A percentile compares a stretch with the other conserved stretches of the same genome.
Evolutionary conservation across 2,329 filamentous ascomycete species (phyloP).

Genomic region (Pyrenophora tritici-repentis): DNA sequence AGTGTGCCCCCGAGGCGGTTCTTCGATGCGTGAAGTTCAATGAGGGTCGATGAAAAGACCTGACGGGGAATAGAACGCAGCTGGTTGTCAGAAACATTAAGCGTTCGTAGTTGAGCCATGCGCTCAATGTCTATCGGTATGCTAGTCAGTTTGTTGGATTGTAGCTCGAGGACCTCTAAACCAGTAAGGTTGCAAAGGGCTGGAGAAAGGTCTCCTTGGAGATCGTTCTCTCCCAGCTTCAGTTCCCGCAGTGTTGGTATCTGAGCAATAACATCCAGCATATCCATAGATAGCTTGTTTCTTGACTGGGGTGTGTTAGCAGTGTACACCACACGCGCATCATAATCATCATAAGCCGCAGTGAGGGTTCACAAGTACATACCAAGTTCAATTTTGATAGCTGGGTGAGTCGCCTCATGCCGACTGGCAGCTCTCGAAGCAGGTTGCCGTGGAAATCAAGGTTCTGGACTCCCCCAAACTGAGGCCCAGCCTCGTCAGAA

Average conservation of each 20-base stretch:
- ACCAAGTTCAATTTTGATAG: constrained; percentile 84
- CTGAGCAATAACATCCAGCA: constrained; percentile 74
- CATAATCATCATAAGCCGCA: neutral
- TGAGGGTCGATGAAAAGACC: constrained; percentile 67
- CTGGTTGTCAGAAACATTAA: constrained; percentile 82
- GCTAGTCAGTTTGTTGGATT: constrained; percentile 75
- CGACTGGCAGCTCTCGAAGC: constrained; percentile 72
- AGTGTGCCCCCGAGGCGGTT: constrained; percentile 77
- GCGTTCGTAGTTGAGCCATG: constrained; percentile 70
- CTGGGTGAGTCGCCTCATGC: constrained; percentile 72
- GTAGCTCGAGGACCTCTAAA: constrained; percentile 81
- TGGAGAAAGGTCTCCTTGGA: constrained; percentile 57
- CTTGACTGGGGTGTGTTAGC: constrained; percentile 63
- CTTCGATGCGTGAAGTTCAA: constrained; percentile 74
- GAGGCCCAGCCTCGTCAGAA: constrained; percentile 69
- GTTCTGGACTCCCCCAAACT: constrained; percentile 80
- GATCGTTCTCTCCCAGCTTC: constrained; percentile 64
- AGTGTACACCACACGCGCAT: neutral
- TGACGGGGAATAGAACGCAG: constrained; percentile 74
- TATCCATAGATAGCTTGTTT: constrained; percentile 76
- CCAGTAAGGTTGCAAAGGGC: constrained; percentile 67
- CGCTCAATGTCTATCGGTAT: constrained; percentile 71
- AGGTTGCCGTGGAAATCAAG: constrained; percentile 87
- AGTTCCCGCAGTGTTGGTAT: constrained; percentile 76
- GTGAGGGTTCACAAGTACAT: constrained; percentile 36